These are phyloP conservation scores for Fusarium begoniae DNA, from an alignment of 2,329 filamentous ascomycete species.

Conservation along the genomic window DNA sequence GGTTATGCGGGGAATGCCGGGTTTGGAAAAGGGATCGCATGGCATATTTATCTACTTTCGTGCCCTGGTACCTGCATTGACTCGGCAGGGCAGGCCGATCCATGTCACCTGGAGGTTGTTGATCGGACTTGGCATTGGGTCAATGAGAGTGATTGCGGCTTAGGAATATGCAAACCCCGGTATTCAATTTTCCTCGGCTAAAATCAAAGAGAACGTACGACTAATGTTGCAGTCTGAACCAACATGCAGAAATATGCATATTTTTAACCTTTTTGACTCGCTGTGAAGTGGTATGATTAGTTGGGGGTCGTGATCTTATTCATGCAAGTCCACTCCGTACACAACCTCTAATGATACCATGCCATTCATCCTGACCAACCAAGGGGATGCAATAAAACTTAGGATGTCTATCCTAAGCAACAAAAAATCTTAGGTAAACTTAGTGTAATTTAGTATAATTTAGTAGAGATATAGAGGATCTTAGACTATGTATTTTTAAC, in stretches of 20 bases:
- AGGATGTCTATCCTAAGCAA: no score
- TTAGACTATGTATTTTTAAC: no score
- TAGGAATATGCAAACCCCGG: background rate
- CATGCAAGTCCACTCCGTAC: background rate
- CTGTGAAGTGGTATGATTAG: background rate
- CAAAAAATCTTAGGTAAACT: no score
- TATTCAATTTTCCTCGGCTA: background rate
- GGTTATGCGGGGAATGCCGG: background rate
- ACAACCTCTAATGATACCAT: no score
- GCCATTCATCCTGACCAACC: no score
- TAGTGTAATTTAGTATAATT: no score
- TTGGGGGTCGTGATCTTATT: background rate
- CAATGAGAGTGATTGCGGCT: background rate
- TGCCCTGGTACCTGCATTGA: background rate
- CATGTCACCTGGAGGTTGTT: background rate
- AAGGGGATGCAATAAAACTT: no score
- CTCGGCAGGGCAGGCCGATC: background rate
- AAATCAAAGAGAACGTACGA: background rate
- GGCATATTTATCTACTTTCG: background rate
- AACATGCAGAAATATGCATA: background rate
- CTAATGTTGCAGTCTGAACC: background rate
- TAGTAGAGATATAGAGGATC: no score
- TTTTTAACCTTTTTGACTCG: background rate
- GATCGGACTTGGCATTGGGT: background rate
- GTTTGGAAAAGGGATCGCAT: background rate